These are phyloP conservation scores for Penicillium salamii DNA, from an alignment of 495 filamentous ascomycete genomes.

Conservation along the genomic window DNA sequence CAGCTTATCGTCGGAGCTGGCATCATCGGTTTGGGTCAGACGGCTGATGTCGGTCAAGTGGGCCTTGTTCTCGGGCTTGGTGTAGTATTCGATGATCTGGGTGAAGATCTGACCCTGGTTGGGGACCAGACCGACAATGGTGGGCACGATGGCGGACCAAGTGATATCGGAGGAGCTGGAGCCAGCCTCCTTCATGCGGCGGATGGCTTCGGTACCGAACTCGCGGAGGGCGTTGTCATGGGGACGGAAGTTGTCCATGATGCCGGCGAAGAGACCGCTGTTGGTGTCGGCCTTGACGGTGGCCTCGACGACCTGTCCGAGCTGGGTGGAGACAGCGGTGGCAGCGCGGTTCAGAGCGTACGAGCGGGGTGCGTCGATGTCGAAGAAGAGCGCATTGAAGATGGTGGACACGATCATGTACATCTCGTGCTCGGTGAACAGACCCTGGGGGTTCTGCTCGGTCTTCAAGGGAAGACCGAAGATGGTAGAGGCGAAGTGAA, in stretches of 20 bases:
- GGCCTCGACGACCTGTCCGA: slow-evolving; percentile 58
- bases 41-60: slow-evolving; percentile 59
- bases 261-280: slow-evolving; percentile 51
- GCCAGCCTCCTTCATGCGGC: slow-evolving; percentile 63
- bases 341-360: slow-evolving; percentile 60
- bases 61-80: slow-evolving; percentile 51
- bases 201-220: slow-evolving; percentile 70
- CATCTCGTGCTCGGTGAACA: slow-evolving; percentile 77
- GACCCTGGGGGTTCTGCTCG: slow-evolving; percentile 60
- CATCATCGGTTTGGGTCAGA: slow-evolving; percentile 46
- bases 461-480: slow-evolving; percentile 75
- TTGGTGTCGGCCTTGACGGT: slow-evolving; percentile 64
- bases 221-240: slow-evolving; percentile 55
- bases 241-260: slow-evolving; percentile 55
- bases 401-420: slow-evolving; percentile 72
- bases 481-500: slow-evolving; percentile 68
- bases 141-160: slow-evolving; percentile 68
- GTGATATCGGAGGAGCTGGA: slow-evolving; percentile 65
- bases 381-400: slow-evolving; percentile 57
- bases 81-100: slow-evolving; percentile 77
- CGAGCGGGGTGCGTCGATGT: slow-evolving; percentile 51
- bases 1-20: slow-evolving; percentile 49
- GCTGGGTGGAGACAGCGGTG: slow-evolving; percentile 56
- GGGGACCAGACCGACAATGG: slow-evolving; percentile 59
- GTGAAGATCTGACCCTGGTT: slow-evolving; percentile 74